Conservation (phyloP, 768 basidiomycete genomes). For the Daedalea quercina region DNA sequence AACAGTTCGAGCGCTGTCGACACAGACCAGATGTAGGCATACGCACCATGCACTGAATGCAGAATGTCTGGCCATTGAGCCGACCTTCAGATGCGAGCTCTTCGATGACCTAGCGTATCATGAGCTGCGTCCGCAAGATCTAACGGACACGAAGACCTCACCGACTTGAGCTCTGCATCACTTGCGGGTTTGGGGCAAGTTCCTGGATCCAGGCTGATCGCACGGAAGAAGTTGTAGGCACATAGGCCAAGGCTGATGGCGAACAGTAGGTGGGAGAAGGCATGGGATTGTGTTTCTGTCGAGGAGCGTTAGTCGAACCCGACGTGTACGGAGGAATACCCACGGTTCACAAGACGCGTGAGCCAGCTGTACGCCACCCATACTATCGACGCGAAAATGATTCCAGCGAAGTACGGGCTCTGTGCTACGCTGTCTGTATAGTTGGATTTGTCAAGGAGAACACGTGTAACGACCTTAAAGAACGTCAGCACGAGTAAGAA, state of each 20-base stretch:
- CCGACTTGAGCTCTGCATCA: constrained; percentile 84
- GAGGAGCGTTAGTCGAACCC: neutral
- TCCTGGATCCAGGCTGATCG: constrained; percentile 86
- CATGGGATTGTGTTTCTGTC: constrained; percentile 72
- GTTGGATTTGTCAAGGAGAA: constrained; percentile 73
- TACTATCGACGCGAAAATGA: constrained; percentile 78
- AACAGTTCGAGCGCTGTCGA: too few relatives aligned
- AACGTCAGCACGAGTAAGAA: constrained; percentile 12
- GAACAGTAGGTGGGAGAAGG: constrained; percentile 73
- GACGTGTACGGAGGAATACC: constrained; percentile 15
- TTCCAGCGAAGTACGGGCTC: constrained; percentile 90
- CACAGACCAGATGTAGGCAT: neutral
- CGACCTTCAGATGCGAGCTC: constrained; percentile 82
- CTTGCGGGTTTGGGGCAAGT: constrained; percentile 73
- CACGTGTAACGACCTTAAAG: constrained; percentile 71
- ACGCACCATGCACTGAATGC: constrained; percentile 90
- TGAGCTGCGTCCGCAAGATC: too few relatives aligned
- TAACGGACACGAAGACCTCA: constrained; percentile 31
- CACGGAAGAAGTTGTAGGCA: constrained; percentile 85
- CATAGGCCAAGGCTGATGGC: constrained; percentile 66
- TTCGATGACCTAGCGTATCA: constrained; percentile 60
- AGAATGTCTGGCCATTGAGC: constrained; percentile 94
- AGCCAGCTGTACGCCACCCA: constrained; percentile 87
- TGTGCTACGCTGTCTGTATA: constrained; percentile 80
- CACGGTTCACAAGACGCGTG: constrained; percentile 68